Conservation (phyloP, 148 eudicot species). For the Pouteria glomerata region DNA sequence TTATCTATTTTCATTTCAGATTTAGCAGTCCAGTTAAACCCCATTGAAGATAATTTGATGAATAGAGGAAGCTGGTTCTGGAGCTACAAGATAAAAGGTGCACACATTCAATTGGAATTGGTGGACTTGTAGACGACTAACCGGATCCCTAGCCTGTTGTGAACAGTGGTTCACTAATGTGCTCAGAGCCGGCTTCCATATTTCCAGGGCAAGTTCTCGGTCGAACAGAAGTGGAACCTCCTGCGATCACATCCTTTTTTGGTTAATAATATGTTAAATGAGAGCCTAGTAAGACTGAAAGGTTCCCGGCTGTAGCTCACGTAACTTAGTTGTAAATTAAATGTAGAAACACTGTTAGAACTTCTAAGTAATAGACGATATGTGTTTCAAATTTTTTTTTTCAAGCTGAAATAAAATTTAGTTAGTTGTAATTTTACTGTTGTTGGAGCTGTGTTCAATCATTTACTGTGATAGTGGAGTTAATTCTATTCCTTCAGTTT, state of each 20-base stretch:
- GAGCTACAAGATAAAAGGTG: slow-evolving; percentile 65
- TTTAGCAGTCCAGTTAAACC: slow-evolving; percentile 48
- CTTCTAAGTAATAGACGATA: slow-evolving; percentile 8
- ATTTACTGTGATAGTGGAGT: neutral
- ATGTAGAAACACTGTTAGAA: slow-evolving; percentile 17
- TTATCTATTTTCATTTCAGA: slow-evolving; percentile 40
- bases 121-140: slow-evolving; percentile 46
- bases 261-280: slow-evolving; percentile 7
- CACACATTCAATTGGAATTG: slow-evolving; percentile 67
- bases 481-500: neutral
- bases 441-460: neutral
- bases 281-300: slow-evolving; percentile 14
- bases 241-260: slow-evolving; percentile 14
- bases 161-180: slow-evolving; percentile 70
- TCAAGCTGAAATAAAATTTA: neutral
- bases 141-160: slow-evolving; percentile 28
- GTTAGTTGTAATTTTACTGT: neutral
- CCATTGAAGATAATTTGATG: slow-evolving; percentile 52
- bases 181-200: slow-evolving; percentile 9
- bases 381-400: neutral
- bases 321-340: slow-evolving; percentile 25
- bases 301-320: slow-evolving; percentile 8
- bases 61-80: slow-evolving; percentile 91
- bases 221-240: slow-evolving; percentile 89
- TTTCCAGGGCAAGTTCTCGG: slow-evolving; percentile 34